Evolutionary conservation across 2,329 filamentous ascomycete species (phyloP).

Genomic region (Aspergillus quadrilineatus): DNA sequence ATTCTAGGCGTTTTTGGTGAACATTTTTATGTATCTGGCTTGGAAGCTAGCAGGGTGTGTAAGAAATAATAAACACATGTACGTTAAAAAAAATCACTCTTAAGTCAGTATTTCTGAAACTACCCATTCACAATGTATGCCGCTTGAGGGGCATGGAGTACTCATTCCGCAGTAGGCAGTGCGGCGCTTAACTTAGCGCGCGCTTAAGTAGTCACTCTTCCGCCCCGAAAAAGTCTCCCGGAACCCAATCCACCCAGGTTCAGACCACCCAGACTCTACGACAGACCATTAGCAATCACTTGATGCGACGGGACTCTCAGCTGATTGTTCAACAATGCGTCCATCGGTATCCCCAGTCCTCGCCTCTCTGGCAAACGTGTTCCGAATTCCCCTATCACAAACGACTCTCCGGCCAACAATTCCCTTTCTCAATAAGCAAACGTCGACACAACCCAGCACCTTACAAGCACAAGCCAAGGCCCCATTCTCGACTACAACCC

Average conservation of each 20-base stretch:
- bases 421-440: constrained; percentile 7
- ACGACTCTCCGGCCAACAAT: constrained; percentile 29
- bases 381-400: constrained; percentile 43
- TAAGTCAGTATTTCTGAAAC: background rate
- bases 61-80: background rate
- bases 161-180: background rate
- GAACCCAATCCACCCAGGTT: background rate
- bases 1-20: constrained; percentile 24
- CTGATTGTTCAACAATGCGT: background rate
- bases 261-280: background rate
- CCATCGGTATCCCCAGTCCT: constrained; percentile 39
- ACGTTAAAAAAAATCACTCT: background rate
- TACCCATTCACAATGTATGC: no score
- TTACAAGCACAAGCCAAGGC: constrained; percentile 12
- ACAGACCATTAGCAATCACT: background rate
- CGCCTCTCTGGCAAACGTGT: constrained; percentile 46
- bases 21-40: background rate
- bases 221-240: constrained; percentile 10
- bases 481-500: constrained; percentile 42
- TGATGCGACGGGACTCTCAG: background rate
- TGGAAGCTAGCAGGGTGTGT: background rate
- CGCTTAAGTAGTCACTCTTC: background rate
- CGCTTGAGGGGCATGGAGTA: no score
- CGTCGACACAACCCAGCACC: constrained; percentile 16
- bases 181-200: constrained; percentile 5